Evolutionary conservation across 345 rosid species (phyloP).

Genomic region (Geranium rotundifolium): DNA sequence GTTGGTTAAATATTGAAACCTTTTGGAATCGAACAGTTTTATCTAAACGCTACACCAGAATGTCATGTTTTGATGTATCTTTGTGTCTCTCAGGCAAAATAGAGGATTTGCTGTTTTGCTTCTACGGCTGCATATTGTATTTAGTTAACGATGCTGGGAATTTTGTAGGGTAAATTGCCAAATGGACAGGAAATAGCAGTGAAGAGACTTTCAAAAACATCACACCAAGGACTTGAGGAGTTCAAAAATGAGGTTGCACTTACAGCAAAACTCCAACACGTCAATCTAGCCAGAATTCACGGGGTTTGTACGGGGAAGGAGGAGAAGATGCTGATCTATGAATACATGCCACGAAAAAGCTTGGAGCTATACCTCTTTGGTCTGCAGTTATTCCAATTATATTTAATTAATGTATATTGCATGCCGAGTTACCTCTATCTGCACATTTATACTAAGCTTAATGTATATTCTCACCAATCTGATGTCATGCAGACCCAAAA

Average conservation of each 20-base stretch:
- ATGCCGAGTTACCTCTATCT: neutral
- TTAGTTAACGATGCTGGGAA: neutral
- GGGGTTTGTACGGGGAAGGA: conserved; percentile 13
- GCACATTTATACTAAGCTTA: neutral
- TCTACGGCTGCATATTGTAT: neutral
- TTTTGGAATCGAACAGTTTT: neutral
- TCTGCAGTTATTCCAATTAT: neutral
- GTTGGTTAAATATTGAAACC: neutral
- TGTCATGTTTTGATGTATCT: neutral
- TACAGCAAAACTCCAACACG: conserved; percentile 17
- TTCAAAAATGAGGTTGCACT: conserved; percentile 16
- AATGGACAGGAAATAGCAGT: conserved; percentile 16
- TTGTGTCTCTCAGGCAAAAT: too few relatives aligned
- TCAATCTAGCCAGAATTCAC: conserved; percentile 12
- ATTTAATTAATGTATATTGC: neutral
- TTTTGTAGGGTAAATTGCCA: conserved; percentile 12
- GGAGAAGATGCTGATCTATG: conserved; percentile 21
- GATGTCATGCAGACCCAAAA: conserved; percentile 1
- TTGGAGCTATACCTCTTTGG: conserved; percentile 17
- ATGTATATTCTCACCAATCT: neutral
- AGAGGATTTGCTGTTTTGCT: neutral
- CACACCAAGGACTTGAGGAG: conserved; percentile 17
- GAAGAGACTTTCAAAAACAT: conserved; percentile 19
- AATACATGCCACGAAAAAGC: conserved; percentile 20
- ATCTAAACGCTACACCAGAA: neutral